phyloP scores from a whole-genome alignment of 23 red algal species.

The Gracilariopsis chorda region DNA sequence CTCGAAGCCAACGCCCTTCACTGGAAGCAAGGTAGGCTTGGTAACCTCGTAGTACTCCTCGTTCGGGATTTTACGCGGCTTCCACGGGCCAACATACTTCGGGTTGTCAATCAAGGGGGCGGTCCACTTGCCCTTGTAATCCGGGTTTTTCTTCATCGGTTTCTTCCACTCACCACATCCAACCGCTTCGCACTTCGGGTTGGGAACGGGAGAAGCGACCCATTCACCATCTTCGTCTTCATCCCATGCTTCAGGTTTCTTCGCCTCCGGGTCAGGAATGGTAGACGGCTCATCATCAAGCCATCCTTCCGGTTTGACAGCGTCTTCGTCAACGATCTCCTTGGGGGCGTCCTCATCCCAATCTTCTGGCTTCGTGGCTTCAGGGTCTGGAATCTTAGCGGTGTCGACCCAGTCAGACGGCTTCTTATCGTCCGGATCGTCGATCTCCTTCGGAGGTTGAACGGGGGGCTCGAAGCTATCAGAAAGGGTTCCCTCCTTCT shows the following conservation, averaged over 20 bases:
- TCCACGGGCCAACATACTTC: conserved; percentile 89
- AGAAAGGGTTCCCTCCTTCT: conserved; percentile 61
- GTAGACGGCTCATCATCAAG: conserved; percentile 80
- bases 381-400: conserved; percentile 85
- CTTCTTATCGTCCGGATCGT: conserved; percentile 96
- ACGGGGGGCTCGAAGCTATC: conserved; percentile 96
- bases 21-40: conserved; percentile 56
- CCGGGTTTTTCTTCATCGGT: conserved; percentile 92
- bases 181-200: conserved; percentile 89
- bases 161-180: conserved; percentile 95
- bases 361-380: conserved; percentile 89
- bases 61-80: conserved; percentile 90
- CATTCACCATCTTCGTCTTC: conserved; percentile 96
- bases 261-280: conserved; percentile 86
- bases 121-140: conserved; percentile 97
- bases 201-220: conserved; percentile 77
- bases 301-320: conserved; percentile 86
- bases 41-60: conserved; percentile 85
- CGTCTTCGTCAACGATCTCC: conserved; percentile 78
- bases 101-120: conserved; percentile 97
- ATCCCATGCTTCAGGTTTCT: conserved; percentile 85
- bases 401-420: conserved; percentile 96
- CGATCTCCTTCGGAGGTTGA: conserved; percentile 90
- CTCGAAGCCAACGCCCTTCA: conserved; percentile 78
- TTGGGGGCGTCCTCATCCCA: conserved; percentile 98